Evolutionary conservation across 805 yeast species (phyloP).

Genomic region (Grigorovia yakushimaensis): DNA sequence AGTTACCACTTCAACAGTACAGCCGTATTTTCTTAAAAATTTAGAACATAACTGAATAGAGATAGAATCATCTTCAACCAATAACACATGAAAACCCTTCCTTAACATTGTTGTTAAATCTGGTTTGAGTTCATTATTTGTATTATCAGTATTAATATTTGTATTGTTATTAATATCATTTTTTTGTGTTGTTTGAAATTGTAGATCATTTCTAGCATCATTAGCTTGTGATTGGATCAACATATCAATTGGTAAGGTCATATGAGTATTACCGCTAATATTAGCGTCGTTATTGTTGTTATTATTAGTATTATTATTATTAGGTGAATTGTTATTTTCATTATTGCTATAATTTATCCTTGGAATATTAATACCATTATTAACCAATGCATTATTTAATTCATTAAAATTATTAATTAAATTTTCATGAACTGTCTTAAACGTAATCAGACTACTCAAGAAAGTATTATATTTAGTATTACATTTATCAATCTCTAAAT

Average conservation of each 20-base stretch:
- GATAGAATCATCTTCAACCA: constrained; percentile 74
- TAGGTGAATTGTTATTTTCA: neutral
- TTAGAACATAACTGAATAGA: constrained; percentile 77
- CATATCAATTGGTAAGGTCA: neutral
- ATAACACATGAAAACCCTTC: constrained; percentile 54
- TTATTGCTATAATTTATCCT: constrained; percentile 20
- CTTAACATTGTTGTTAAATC: constrained; percentile 10
- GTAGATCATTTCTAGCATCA: neutral
- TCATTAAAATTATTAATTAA: constrained; percentile 42
- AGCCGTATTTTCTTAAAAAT: constrained; percentile 78
- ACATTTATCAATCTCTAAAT: constrained; percentile 33
- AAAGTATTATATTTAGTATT: constrained; percentile 54
- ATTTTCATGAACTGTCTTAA: constrained; percentile 49
- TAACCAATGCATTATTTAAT: constrained; percentile 40
- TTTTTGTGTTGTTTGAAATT: neutral
- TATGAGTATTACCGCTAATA: neutral
- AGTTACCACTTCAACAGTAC: constrained; percentile 83
- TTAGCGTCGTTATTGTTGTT: neutral
- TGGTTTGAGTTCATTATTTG: neutral
- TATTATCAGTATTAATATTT: constrained; percentile 6
- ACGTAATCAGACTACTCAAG: constrained; percentile 48
- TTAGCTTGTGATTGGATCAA: neutral
- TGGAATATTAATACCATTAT: constrained; percentile 61
- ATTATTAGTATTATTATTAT: neutral
- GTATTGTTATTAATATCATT: neutral